Base-by-base conservation (phyloP, 1,284 basidiomycete species). In the Sporisorium scitamineum region DNA sequence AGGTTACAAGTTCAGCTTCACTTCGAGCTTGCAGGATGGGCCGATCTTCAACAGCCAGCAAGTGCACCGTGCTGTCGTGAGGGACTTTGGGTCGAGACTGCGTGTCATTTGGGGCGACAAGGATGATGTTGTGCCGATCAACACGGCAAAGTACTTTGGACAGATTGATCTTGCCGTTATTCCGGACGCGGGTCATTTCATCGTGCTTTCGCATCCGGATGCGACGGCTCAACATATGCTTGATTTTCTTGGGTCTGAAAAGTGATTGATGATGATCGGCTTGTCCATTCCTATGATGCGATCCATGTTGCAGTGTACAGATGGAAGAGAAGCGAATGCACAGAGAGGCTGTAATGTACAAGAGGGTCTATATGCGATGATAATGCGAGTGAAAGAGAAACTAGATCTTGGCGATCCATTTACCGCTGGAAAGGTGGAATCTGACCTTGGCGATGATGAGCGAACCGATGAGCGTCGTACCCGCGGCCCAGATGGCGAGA, bases 91-190 rank as follows among this genome's bases (percentile, higher is more conserved):
- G 1, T 37, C 32, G 8, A 61, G 44, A 14, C n/a, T 77, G 27
- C 27, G 71, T 1, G 63, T 62, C 13, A 68, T 77, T 24, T 77
- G 75, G 75, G 75, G 75, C n/a, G 75, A 74, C 58, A 63, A 69
- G 54, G 75, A 77, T 32, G 63, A 73, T 26, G 70, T 74, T 24
- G 75, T 77, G 4, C 70, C 65, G 11, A 74, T 77, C 54, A 57
- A 41, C 45, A 74, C 70, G 11, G 59, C 56, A 11, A 74, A 77
- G 57, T 77, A 74, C 65, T 77, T 77, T 71, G 75, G 75, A 18
- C 55, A 70, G 50, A 58, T 77, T 20, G 71, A 77, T 31, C 51
- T 77, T 5, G 60, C 66, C 22, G 66, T 77, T 20, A 74, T 77
- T 20, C 65, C 64, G 1, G 60, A 53, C 13, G 70, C 48, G 2